These are phyloP conservation scores for Moringa oleifera DNA, from an alignment of 345 rosid genomes.

Conservation along the genomic window DNA sequence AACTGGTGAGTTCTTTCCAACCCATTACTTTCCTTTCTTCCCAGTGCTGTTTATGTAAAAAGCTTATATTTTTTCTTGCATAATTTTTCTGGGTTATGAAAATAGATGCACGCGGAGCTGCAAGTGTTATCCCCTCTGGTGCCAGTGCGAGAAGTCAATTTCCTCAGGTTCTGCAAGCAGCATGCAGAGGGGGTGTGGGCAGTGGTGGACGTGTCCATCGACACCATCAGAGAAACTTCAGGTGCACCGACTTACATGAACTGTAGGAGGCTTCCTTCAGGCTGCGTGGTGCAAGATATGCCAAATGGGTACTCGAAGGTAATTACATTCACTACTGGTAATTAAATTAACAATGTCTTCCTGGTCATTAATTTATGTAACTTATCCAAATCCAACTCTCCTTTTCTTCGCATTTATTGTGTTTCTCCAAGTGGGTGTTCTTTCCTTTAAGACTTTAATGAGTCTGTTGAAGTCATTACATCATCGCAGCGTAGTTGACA, in stretches of 20 bases:
- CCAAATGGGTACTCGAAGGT: constrained; percentile 98
- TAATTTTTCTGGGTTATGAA: background rate
- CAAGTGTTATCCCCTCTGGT: constrained; percentile 90
- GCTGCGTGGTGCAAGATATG: constrained; percentile 94
- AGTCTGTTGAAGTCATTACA: constrained; percentile 24
- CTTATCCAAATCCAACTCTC: constrained; percentile 19
- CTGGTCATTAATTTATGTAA: background rate
- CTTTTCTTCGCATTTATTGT: constrained; percentile 11
- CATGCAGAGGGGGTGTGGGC: constrained; percentile 95
- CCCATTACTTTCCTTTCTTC: constrained; percentile 5
- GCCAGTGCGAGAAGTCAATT: constrained; percentile 82
- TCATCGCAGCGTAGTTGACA: constrained; percentile 9
- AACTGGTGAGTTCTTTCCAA: constrained; percentile 44
- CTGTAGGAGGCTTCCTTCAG: constrained; percentile 93
- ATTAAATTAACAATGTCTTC: background rate
- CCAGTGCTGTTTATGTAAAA: background rate
- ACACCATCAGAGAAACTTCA: constrained; percentile 44
- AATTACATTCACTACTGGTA: background rate
- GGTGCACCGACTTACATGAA: constrained; percentile 41
- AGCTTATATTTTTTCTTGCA: background rate
- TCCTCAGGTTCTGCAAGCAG: constrained; percentile 90
- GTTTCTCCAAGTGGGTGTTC: constrained; percentile 20
- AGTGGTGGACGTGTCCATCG: constrained; percentile 90
- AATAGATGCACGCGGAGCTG: constrained; percentile 91
- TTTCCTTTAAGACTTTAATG: constrained; percentile 25